Base-by-base conservation (phyloP, 495 filamentous ascomycete species). In the Bombardia bombarda region DNA sequence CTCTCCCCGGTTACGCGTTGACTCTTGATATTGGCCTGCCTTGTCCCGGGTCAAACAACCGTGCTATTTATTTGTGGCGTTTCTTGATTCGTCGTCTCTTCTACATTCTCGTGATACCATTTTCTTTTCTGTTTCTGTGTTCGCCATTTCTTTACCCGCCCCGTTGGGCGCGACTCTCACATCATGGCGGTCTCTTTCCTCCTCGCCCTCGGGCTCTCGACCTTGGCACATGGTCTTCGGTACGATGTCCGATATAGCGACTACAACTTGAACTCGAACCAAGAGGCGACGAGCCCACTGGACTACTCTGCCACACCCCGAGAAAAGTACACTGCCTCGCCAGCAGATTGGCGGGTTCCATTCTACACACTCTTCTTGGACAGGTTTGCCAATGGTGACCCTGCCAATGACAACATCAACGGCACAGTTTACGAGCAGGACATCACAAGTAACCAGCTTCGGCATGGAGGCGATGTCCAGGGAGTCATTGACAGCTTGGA, bases 321-420 rank as follows among this genome's bases (percentile, higher is more conserved):
- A 40, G 78, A 83, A 47, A 59, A 47, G 14, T 83, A 75, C 50
- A 57, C 61, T 19, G 70, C 76, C 0, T 85, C 82, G 1, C 82
- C 82, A 0, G 56, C 62, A 3, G 78, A 78, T 47, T 86, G 82
- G 82, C 68, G 79, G 12, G 77, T 86, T 47, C 82, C 82, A 1
- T 75, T 84, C 40, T 86, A 85, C 52, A 80, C 79, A 1, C 58
- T 85, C 23, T 80, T 83, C 43, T 63, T 84, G 4, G 82, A 86
- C 55, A 65, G 80, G 31, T 82, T 80, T 45, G 82, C 78, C 38
- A 82, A 86, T 50, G 82, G 82, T 7, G 77, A 86, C 45, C 82
- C 82, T 1, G 69, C 71, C 0, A 86, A 86, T 51, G 78, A 86
- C 51, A 74, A 84, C 49, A 70, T 74, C 19, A 86, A 86, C 54